Evolutionary conservation across 805 yeast species (phyloP).

Genomic region (Pichia manshurica): DNA sequence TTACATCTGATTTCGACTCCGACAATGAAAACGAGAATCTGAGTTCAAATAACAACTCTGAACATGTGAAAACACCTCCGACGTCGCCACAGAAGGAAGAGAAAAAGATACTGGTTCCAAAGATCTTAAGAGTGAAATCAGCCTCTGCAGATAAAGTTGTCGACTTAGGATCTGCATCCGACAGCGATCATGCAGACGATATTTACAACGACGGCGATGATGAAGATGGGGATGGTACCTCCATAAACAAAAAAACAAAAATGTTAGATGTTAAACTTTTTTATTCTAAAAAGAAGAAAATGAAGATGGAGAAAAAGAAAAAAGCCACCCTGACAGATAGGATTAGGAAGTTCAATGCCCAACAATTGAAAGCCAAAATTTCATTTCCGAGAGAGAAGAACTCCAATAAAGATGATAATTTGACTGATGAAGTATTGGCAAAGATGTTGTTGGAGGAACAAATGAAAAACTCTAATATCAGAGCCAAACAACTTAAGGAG

Average conservation of each 20-base stretch:
- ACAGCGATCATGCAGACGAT: slow-evolving; percentile 3
- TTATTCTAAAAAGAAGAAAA: slow-evolving; percentile 10
- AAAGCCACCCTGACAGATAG: slow-evolving; percentile 11
- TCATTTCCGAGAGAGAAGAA: background rate
- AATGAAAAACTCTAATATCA: slow-evolving; percentile 10
- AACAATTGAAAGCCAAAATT: slow-evolving; percentile 7
- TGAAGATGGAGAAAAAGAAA: slow-evolving; percentile 1
- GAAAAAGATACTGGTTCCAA: background rate
- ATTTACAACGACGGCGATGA: background rate
- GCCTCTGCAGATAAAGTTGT: background rate
- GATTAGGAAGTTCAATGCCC: slow-evolving; percentile 10
- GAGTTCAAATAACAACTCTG: background rate
- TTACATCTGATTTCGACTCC: background rate
- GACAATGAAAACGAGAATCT: background rate
- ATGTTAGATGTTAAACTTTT: slow-evolving; percentile 12
- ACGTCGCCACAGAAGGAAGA: slow-evolving; percentile 6
- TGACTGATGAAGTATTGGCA: slow-evolving; percentile 13
- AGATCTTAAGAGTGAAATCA: background rate
- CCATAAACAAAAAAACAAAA: slow-evolving; percentile 7
- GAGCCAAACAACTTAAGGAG: slow-evolving; percentile 13
- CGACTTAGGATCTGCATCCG: slow-evolving; percentile 6
- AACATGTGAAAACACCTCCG: background rate
- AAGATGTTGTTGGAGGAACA: slow-evolving; percentile 15
- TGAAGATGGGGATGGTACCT: background rate
- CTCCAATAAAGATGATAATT: background rate